phyloP scores from a whole-genome alignment of 2,329 filamentous ascomycete species.

The Claviceps arundinis region DNA sequence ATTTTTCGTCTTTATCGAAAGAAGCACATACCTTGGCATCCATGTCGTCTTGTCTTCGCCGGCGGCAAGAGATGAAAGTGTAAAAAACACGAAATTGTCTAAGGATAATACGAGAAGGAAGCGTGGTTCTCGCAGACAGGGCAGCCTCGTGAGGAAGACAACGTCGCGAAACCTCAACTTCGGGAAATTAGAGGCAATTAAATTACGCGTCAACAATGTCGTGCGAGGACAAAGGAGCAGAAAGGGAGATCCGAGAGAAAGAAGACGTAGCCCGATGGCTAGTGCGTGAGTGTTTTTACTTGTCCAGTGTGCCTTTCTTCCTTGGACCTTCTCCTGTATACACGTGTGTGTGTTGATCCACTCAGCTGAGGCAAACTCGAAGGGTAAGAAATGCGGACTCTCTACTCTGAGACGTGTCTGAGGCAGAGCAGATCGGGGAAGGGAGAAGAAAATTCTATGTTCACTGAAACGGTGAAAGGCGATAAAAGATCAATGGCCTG shows the following conservation, averaged over 20 bases:
- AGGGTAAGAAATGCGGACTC: slow-evolving; percentile 5
- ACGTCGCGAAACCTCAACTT: slow-evolving; percentile 2
- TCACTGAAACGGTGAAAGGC: not conserved
- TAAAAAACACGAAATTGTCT: not conserved
- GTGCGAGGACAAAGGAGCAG: not conserved
- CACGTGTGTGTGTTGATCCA: not conserved
- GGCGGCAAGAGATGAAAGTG: not conserved
- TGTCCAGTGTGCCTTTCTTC: not conserved
- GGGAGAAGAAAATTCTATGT: not conserved
- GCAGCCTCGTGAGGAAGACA: slow-evolving; percentile 1
- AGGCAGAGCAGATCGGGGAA: slow-evolving; percentile 3
- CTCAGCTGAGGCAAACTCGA: not conserved
- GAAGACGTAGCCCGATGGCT: not conserved
- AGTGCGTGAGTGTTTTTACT: not conserved
- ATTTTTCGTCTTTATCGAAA: not conserved
- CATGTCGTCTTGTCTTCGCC: slow-evolving; percentile 1
- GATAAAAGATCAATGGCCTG: not conserved
- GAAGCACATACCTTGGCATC: slow-evolving; percentile 5
- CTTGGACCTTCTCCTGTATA: not conserved
- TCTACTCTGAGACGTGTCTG: slow-evolving; percentile 6
- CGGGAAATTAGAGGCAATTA: not conserved
- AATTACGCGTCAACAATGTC: slow-evolving; percentile 2
- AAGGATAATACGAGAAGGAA: slow-evolving; percentile 1
- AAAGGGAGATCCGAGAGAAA: not conserved
- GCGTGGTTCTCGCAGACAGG: not conserved